Evolutionary conservation across 73 alveolate genomes (phyloP), one percentile per base, ranked within the genome.

Genomic region (Strombidium stylifer): DNA sequence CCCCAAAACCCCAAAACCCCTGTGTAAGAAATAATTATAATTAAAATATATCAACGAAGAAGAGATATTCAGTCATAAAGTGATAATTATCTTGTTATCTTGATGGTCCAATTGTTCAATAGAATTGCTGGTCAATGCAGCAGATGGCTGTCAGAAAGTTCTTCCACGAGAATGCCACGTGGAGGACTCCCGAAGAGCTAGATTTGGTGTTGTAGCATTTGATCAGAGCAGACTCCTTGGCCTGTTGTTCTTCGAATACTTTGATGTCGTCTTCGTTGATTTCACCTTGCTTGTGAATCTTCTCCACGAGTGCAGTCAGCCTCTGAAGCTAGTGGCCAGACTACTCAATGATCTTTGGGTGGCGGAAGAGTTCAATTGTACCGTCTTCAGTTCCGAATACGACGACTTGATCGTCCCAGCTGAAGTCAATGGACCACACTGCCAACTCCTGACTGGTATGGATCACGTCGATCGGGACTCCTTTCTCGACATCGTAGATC

Each of bases 301-400:
- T 78, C 86, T 53, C 61, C 73, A n/a, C n/a, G n/a, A n/a, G 49
- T 71, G 62, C 3, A 73, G 67, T 26, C 60, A 56, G 55, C 68
- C 66, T 62, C 68, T 78, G 46, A 82, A 93, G 59, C 77, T 73
- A 70, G 72, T 52, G 44, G 59, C 54, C 28, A 83, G 67, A 21
- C n/a, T n/a, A n/a, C n/a, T n/a, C n/a, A n/a, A n/a, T n/a, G n/a
- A 90, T 62, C 45, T 86, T 85, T 45, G 67, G 74, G 70, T 85
- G 59, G 69, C 81, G 82, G 80, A 81, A 85, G 26, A 85, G 84
- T 69, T 85, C 88, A 44, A 90, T 86, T 34, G 80, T 73, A 66
- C 73, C 67, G 53, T 90, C 95, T 60, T 90, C 98, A 39, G 98
- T 84, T 28, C 94, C 90, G 27, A 87, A 68, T 11, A 88, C 89